phyloP scores from a whole-genome alignment of 1,284 basidiomycete species.

The Ustilago curta region DNA sequence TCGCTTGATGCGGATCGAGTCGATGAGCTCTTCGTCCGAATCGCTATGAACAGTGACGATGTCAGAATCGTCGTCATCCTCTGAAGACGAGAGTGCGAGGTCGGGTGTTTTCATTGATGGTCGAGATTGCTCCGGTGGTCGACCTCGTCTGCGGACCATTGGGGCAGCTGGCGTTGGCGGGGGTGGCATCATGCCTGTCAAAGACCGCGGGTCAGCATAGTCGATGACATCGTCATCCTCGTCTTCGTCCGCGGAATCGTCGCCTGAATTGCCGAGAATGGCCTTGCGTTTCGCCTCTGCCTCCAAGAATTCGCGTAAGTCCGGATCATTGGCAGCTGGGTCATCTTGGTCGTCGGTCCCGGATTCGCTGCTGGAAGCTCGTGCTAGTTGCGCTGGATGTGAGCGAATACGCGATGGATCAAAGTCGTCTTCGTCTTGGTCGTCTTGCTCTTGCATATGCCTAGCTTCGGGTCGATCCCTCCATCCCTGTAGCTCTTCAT shows the following conservation, averaged over 20 bases:
- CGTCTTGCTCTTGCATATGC: slow-evolving; percentile 20
- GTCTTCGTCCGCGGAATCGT: slow-evolving; percentile 16
- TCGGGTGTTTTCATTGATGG: neutral
- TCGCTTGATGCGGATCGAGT: slow-evolving; percentile 30
- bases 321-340: slow-evolving; percentile 47
- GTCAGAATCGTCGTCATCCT: slow-evolving; percentile 37
- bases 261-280: slow-evolving; percentile 15
- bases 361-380: slow-evolving; percentile 20
- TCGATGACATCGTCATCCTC: slow-evolving; percentile 43
- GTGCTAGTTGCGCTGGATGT: neutral
- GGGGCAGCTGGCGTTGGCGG: neutral
- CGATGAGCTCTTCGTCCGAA: slow-evolving; percentile 42
- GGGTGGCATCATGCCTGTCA: neutral
- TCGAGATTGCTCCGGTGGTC: neutral
- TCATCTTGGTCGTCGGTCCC: slow-evolving; percentile 23
- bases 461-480: slow-evolving; percentile 33
- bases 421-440: slow-evolving; percentile 31
- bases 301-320: slow-evolving; percentile 51
- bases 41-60: slow-evolving; percentile 38
- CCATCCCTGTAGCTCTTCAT: slow-evolving; percentile 58
- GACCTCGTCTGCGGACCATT: neutral
- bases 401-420: slow-evolving; percentile 20
- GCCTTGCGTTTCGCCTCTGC: slow-evolving; percentile 47
- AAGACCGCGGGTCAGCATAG: slow-evolving; percentile 27
- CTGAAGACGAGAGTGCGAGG: slow-evolving; percentile 15